Evolutionary conservation across 495 filamentous ascomycete genomes (phyloP).

Genomic region (Penicillium diatomitis): DNA sequence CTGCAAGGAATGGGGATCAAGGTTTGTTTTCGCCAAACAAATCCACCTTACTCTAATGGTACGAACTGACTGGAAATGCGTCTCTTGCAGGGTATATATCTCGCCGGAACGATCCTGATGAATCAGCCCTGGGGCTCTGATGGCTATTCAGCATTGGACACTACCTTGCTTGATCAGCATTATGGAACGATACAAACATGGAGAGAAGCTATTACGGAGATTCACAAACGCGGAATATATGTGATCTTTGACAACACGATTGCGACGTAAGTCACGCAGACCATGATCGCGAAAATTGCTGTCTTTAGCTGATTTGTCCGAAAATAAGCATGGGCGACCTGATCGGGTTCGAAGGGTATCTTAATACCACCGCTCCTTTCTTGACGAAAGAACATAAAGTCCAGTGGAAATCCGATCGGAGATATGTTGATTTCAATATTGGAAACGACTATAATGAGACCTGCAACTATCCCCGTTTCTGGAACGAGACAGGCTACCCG

Average conservation of each 20-base stretch:
- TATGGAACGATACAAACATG: constrained; percentile 55
- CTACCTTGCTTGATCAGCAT: constrained; percentile 63
- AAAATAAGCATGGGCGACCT: constrained; percentile 52
- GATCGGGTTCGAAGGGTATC: constrained; percentile 57
- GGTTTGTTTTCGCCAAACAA: constrained; percentile 20
- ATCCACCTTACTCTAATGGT: background rate
- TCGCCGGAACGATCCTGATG: constrained; percentile 60
- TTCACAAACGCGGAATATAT: constrained; percentile 60
- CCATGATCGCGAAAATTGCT: background rate
- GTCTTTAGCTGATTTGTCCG: background rate
- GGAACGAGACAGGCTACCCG: constrained; percentile 51
- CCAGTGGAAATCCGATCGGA: constrained; percentile 47
- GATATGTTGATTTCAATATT: constrained; percentile 56
- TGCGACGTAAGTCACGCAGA: constrained; percentile 44
- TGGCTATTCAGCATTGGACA: constrained; percentile 58
- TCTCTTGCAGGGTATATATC: constrained; percentile 49
- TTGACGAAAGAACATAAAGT: constrained; percentile 45
- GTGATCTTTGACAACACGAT: constrained; percentile 66
- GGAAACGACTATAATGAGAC: constrained; percentile 47
- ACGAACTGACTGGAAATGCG: background rate
- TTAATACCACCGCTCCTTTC: constrained; percentile 60
- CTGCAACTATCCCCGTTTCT: constrained; percentile 59
- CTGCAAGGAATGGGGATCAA: constrained; percentile 69
- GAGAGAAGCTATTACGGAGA: constrained; percentile 54
- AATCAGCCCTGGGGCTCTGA: constrained; percentile 66